phyloP scores from a whole-genome alignment of 2,329 filamentous ascomycete genomes.

The Paracoccidioides brasiliensis region DNA sequence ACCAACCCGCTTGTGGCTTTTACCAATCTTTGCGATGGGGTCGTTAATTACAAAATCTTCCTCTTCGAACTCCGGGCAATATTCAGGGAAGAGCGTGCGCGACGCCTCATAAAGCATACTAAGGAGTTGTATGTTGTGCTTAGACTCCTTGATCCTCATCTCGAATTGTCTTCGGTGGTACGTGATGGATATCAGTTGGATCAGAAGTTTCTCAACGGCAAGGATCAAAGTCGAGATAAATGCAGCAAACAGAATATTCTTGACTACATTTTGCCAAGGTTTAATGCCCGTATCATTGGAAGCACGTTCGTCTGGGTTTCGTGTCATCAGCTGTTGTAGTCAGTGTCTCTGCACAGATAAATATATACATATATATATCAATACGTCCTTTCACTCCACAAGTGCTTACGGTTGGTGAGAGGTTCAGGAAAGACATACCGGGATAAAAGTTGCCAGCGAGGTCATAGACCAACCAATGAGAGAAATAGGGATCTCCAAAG shows the following conservation, averaged over 20 bases:
- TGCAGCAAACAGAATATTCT: conserved; percentile 46
- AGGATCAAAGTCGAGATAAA: conserved; percentile 45
- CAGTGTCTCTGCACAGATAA: neutral
- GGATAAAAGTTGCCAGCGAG: conserved; percentile 47
- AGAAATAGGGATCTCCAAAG: conserved; percentile 48
- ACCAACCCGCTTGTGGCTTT: conserved; percentile 42
- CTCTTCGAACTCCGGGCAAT: conserved; percentile 77
- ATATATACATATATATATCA: neutral
- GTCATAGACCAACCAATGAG: conserved; percentile 48
- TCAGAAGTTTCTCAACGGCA: conserved; percentile 45
- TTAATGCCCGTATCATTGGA: conserved; percentile 22
- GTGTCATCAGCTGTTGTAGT: conserved; percentile 26
- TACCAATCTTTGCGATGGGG: conserved; percentile 53
- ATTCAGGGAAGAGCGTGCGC: conserved; percentile 75
- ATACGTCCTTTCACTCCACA: no score
- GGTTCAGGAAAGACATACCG: conserved; percentile 22
- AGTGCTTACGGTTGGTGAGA: no score
- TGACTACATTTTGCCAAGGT: conserved; percentile 42
- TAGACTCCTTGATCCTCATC: conserved; percentile 69
- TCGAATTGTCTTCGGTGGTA: conserved; percentile 57
- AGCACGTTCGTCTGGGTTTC: conserved; percentile 26
- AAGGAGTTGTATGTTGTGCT: conserved; percentile 69
- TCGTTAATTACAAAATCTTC: conserved; percentile 90
- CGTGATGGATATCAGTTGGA: conserved; percentile 54
- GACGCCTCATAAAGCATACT: conserved; percentile 84